These are phyloP conservation scores for Cladophialophora carrionii DNA, from an alignment of 2,329 filamentous ascomycete genomes.

Conservation along the genomic window DNA sequence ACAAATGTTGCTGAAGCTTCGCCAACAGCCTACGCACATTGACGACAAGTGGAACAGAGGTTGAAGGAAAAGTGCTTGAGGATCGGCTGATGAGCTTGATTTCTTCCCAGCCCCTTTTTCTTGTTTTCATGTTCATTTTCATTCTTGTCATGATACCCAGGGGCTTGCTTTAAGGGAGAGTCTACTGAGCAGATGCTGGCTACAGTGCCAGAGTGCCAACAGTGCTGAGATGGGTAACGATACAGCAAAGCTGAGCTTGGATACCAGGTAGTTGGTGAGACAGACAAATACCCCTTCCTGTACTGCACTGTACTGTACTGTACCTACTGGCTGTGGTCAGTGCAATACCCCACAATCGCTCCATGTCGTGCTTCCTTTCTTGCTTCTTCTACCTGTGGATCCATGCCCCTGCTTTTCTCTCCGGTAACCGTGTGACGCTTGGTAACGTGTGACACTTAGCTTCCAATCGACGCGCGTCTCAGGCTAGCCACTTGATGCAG, in stretches of 20 bases:
- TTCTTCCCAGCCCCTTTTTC: neutral
- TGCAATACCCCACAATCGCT: neutral
- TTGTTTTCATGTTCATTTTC: neutral
- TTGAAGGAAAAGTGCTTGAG: neutral
- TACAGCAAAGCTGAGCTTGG: conserved; percentile 12
- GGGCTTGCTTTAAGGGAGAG: neutral
- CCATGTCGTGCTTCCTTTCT: neutral
- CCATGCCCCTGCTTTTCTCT: neutral
- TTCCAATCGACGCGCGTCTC: neutral
- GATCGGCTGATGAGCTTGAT: neutral
- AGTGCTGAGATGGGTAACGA: neutral
- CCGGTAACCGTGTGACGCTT: too few relatives aligned
- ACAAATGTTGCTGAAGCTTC: neutral
- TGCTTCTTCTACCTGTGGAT: neutral
- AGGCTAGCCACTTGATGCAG: neutral
- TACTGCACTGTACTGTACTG: conserved; percentile 2
- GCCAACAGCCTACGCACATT: neutral
- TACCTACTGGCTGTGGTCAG: conserved; percentile 5
- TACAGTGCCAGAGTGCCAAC: neutral
- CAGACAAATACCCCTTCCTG: conserved; percentile 3
- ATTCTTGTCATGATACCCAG: conserved; percentile 4
- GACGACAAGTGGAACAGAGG: neutral
- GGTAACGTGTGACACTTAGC: too few relatives aligned
- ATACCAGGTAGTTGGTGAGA: conserved; percentile 6
- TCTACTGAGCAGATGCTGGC: neutral